Evolutionary conservation across 2,329 filamentous ascomycete species (phyloP).

Genomic region (Alternaria viburni): DNA sequence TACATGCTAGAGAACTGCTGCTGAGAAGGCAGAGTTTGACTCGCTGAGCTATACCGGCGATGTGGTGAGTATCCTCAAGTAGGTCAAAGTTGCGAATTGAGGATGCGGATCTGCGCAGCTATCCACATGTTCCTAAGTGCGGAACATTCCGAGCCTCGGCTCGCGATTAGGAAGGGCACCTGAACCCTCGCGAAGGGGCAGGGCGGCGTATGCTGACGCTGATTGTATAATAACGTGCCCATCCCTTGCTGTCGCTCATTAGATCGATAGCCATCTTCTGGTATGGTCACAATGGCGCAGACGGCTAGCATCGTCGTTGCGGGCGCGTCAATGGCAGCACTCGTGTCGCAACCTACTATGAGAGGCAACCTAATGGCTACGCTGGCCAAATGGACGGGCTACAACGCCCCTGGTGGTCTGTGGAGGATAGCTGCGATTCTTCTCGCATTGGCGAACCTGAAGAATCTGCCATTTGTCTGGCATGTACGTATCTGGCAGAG

Average conservation of each 20-base stretch:
- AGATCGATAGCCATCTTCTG: neutral
- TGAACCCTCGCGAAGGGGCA: neutral
- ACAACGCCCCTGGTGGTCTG: constrained; percentile 38
- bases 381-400: constrained; percentile 33
- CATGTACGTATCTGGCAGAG: constrained; percentile 62
- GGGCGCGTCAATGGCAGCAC: constrained; percentile 29
- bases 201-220: neutral
- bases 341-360: constrained; percentile 30
- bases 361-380: constrained; percentile 21
- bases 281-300: constrained; percentile 28
- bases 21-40: neutral
- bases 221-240: neutral
- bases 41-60: neutral
- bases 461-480: constrained; percentile 77
- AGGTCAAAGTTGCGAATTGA: neutral
- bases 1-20: neutral
- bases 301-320: constrained; percentile 24
- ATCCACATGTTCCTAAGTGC: neutral
- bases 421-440: constrained; percentile 46
- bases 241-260: neutral
- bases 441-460: constrained; percentile 65
- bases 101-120: neutral
- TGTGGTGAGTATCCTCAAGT: neutral
- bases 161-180: neutral
- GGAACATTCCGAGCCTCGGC: constrained; percentile 11